Evolutionary conservation across 331 rosid genomes (phyloP).

Genomic region (Pyrus hybrid): DNA sequence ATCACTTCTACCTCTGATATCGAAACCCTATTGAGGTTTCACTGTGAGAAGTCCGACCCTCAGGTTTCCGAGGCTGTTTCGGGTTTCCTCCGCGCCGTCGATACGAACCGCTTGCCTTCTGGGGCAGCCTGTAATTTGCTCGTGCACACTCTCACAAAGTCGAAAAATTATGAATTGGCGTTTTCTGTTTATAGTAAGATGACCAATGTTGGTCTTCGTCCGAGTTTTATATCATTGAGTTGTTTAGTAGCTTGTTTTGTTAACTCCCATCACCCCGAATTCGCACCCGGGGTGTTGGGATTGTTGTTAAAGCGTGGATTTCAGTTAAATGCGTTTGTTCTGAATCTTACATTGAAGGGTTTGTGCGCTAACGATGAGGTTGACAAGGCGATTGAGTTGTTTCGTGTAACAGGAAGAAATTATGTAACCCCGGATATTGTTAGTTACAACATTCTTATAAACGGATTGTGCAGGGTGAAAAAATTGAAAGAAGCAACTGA

Average conservation of each 20-base stretch:
- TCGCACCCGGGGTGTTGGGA: conserved; percentile 48
- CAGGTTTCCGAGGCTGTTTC: conserved; percentile 46
- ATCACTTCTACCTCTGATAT: conserved; percentile 14
- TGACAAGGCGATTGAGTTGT: conserved; percentile 39
- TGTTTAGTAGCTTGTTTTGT: conserved; percentile 53
- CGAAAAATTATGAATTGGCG: conserved; percentile 30
- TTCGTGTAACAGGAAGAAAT: conserved; percentile 34
- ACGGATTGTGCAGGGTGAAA: conserved; percentile 54
- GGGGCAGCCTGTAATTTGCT: conserved; percentile 41
- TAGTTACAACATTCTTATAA: conserved; percentile 51
- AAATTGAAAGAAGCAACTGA: conserved; percentile 49
- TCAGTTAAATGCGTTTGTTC: conserved; percentile 26
- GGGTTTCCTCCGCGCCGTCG: conserved; percentile 36
- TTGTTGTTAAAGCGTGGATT: conserved; percentile 57
- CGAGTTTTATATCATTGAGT: conserved; percentile 41
- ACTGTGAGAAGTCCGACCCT: conserved; percentile 29
- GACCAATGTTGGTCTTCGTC: conserved; percentile 27
- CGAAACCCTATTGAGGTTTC: conserved; percentile 38
- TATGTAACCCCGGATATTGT: conserved; percentile 29
- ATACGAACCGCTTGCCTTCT: conserved; percentile 34
- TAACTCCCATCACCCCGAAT: conserved; percentile 23
- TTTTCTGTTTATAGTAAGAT: conserved; percentile 46
- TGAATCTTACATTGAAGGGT: conserved; percentile 55
- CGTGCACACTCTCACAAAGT: conserved; percentile 43
- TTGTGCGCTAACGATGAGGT: conserved; percentile 34